Evolutionary conservation across 2,329 filamentous ascomycete species (phyloP).

Genomic region (Aurifilum marmelostoma): DNA sequence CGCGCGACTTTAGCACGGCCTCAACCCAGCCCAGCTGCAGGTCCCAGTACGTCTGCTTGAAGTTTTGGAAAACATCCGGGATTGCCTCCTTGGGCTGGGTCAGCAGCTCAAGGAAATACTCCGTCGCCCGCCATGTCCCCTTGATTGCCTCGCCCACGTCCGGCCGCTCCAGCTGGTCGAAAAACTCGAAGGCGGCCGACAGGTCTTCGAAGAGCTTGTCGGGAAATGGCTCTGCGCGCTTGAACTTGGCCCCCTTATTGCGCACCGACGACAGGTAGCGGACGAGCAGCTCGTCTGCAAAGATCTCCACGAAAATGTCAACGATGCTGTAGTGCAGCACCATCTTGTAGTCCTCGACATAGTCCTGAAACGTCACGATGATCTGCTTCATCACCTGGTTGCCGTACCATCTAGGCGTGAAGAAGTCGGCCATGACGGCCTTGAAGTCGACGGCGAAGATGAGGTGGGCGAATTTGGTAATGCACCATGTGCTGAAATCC

Average conservation of each 20-base stretch:
- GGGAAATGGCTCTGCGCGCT: conserved; percentile 81
- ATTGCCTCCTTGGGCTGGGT: conserved; percentile 73
- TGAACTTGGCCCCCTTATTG: conserved; percentile 90
- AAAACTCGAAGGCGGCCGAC: conserved; percentile 86
- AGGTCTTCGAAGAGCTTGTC: conserved; percentile 96
- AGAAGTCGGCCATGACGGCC: conserved; percentile 82
- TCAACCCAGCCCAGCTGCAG: conserved; percentile 95
- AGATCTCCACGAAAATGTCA: conserved; percentile 91
- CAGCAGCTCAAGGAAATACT: conserved; percentile 81
- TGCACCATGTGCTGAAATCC: conserved; percentile 91
- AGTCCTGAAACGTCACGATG: conserved; percentile 93
- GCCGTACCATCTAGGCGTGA: conserved; percentile 87
- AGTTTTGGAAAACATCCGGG: conserved; percentile 76
- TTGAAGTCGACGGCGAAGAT: conserved; percentile 92
- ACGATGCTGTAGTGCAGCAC: conserved; percentile 85
- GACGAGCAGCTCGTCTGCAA: conserved; percentile 87
- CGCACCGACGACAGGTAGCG: conserved; percentile 82
- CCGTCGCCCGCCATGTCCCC: conserved; percentile 88
- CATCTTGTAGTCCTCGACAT: conserved; percentile 82
- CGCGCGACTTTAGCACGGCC: conserved; percentile 79
- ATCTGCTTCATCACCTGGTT: conserved; percentile 90
- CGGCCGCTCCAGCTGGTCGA: conserved; percentile 70
- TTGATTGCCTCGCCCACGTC: conserved; percentile 78
- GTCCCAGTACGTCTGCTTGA: conserved; percentile 92
- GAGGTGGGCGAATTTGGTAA: conserved; percentile 81